Evolutionary conservation across 768 basidiomycete species (phyloP), one percentile per base, ranked within the genome.

Genomic region (Serpula lacrymans): DNA sequence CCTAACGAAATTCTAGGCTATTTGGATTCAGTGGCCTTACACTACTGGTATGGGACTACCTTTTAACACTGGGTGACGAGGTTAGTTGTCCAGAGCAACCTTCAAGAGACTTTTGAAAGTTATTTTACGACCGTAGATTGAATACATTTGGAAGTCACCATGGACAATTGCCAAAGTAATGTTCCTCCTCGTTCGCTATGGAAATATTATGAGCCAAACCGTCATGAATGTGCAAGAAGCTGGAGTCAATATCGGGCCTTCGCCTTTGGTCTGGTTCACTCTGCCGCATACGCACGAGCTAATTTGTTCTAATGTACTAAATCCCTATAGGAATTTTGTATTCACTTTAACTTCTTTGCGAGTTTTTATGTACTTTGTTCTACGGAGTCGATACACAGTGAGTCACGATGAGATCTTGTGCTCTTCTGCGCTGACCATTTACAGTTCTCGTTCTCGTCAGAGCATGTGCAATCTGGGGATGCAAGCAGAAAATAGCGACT

Each of bases 61-160:
- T 60, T 33, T 34, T 60, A 1, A 63, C 60, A 13, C 5, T 60
- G 28, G 21, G 41, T 10, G 45, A 55, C 41, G 60, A 63, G 45
- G 58, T 55, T 22, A 9, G 51, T 49, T 14, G 6, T 8, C 12
- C 18, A 12, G 14, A 18, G 14, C 14, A 18, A 18, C 14, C 31
- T 6, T 33, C 14, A n/a, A n/a, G n/a, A n/a, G n/a, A n/a, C n/a
- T n/a, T n/a, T n/a, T n/a, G n/a, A n/a, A n/a, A n/a, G 6, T 14
- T 24, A 34, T 8, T n/a, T 23, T 37, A 20, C 12, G 10, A 7
- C n/a, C 14, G 16, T n/a, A 51, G 51, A 30, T 43, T 34, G 20
- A 41, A 17, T 51, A 46, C 28, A 43, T 53, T 32, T 53, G 52
- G 52, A 11, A 36, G 8, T 39, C 46, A 3, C 49, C 46, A 4